Conservation (phyloP, 257 asterid genomes). For the Solanum sejunctum region DNA sequence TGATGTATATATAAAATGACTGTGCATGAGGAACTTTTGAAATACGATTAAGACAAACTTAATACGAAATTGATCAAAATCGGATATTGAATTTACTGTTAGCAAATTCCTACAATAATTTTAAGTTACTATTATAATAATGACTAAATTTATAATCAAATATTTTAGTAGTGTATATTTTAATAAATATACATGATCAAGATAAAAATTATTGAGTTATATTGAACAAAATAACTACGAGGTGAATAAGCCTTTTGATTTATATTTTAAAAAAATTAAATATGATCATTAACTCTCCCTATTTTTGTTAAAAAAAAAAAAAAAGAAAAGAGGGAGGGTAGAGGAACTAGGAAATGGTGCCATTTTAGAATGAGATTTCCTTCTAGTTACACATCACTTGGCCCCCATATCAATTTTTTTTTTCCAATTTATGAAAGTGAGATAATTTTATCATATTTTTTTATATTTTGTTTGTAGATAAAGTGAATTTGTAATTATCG, state of each 20-base stretch:
- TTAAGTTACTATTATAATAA: background rate
- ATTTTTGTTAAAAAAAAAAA: background rate
- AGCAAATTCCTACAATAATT: background rate
- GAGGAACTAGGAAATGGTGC: background rate
- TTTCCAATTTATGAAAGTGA: too few species aligned
- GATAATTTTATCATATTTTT: too few species aligned
- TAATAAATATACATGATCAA: background rate
- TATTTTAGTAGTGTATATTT: background rate
- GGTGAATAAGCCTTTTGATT: too few species aligned
- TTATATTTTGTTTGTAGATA: too few species aligned
- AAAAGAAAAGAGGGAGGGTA: background rate
- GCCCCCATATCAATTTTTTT: too few species aligned
- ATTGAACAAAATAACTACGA: too few species aligned
- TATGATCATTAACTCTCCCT: background rate
- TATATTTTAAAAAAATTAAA: too few species aligned
- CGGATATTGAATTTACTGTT: background rate
- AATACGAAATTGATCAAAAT: background rate
- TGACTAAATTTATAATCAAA: background rate
- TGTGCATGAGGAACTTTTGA: background rate
- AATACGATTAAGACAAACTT: background rate
- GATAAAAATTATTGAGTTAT: background rate
- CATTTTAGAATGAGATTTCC: too few species aligned
- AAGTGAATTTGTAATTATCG: too few species aligned
- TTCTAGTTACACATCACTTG: too few species aligned
- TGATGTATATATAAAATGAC: background rate